Base-by-base conservation (phyloP, 257 asterid species). In the Lantana camara region DNA sequence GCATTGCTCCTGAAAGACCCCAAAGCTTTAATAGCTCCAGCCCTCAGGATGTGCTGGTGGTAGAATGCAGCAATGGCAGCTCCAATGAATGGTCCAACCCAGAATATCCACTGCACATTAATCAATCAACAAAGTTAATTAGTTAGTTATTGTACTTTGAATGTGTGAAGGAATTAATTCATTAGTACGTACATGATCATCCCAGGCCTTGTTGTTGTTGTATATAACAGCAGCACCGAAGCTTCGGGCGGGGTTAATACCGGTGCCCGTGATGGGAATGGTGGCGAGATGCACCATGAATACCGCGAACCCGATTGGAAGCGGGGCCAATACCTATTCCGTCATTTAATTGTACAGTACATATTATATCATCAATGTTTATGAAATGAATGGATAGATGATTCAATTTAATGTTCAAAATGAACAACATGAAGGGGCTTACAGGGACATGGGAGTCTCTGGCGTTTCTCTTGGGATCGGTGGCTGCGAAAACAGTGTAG, bases 271-370 rank as follows among this genome's bases (percentile, higher is more conserved):
- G 75, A 88, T 81, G 45, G 94, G 96, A 35, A 88, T 88, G 57
- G 96, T 88, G 27, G 95, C 96, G 71, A 88, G 78, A 81, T 88
- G 96, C 60, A 88, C 96, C 96, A 88, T 85, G 68, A 88, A 88
- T 17, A 88, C 96, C 11, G 96, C 96, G 54, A 88, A 88, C 16
- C 96, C 96, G 44, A 88, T 88, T 0, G 96, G 96, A 21, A 88
- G 87, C 4, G 96, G 96, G 23, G 96, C 96, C 86, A 88, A 76
- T 13, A 88, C 95, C 96, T 88, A 27, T 35, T n/a, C n/a, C n/a
- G n/a, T n/a, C n/a, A n/a, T n/a, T n/a, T n/a, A n/a, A n/a, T n/a
- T n/a, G n/a, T n/a, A n/a, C n/a, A n/a, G n/a, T n/a, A n/a, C n/a
- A n/a, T n/a, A n/a, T n/a, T n/a, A n/a, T n/a, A n/a, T n/a, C n/a